phyloP scores from a whole-genome alignment of 2,329 filamentous ascomycete species.

The Ophiostoma ulmi region DNA sequence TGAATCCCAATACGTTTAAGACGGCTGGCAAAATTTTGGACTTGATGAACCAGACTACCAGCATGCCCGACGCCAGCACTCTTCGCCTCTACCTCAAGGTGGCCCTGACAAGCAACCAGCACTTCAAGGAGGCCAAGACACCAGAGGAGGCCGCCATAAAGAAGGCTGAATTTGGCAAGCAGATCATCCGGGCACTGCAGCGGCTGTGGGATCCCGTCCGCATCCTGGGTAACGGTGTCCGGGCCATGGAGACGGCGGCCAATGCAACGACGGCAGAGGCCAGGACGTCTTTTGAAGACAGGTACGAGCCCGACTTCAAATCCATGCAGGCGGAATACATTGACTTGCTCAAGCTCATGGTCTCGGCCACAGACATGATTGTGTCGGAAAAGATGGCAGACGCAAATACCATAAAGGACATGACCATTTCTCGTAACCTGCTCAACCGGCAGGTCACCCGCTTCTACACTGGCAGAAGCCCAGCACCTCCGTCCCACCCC shows the following conservation, averaged over 20 bases:
- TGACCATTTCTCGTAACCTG: slow-evolving; percentile 33
- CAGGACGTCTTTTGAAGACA: slow-evolving; percentile 21
- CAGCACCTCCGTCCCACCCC: slow-evolving; percentile 25
- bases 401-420: slow-evolving; percentile 32
- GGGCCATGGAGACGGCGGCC: slow-evolving; percentile 32
- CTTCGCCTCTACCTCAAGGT: slow-evolving; percentile 54
- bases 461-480: slow-evolving; percentile 26
- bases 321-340: slow-evolving; percentile 38
- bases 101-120: slow-evolving; percentile 45
- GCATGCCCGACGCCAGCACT: slow-evolving; percentile 46
- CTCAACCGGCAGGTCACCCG: slow-evolving; percentile 33
- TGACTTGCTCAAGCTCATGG: slow-evolving; percentile 44
- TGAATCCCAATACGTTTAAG: slow-evolving; percentile 63
- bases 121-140: slow-evolving; percentile 32
- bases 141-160: neutral
- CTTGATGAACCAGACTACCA: slow-evolving; percentile 49
- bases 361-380: slow-evolving; percentile 43
- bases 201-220: slow-evolving; percentile 48
- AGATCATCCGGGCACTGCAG: slow-evolving; percentile 48
- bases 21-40: slow-evolving; percentile 61
- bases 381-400: slow-evolving; percentile 39
- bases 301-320: slow-evolving; percentile 34
- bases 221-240: slow-evolving; percentile 32
- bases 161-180: slow-evolving; percentile 44
- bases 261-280: neutral